Evolutionary conservation across 495 filamentous ascomycete genomes (phyloP), one percentile per base, ranked within the genome.

Genomic region (Neurospora cerealis): DNA sequence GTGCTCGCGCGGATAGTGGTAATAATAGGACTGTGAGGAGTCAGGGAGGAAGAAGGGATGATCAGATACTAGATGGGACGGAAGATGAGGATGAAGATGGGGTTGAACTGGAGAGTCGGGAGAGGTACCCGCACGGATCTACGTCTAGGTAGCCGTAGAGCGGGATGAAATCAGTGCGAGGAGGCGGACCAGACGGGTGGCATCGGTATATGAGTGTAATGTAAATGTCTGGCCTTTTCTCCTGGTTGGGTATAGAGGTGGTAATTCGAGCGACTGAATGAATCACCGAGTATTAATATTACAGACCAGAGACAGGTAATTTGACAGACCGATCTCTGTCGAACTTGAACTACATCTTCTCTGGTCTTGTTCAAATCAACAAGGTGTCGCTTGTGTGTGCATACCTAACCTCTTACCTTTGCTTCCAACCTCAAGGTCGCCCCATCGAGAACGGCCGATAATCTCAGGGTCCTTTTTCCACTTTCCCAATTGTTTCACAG

Each of bases 11-110:
- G 42, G 42, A 34, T 38, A 19, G 39, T 44, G 78, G 74, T 54
- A 80, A 41, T 9, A 24, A 10, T 39, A 39, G 38, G 9, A 39
- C 13, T 4, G 17, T 39, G 77, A 1, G 48, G 46, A 0, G 75
- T 24, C 5, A 11, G 48, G 19, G 70, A 77, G 37, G 77, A 76
- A 40, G 73, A 72, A 74, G 74, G 80, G 77, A 73, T 69, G 66
- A 72, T 62, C 75, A 72, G 48, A 91, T 92, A 69, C 78, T 92
- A 80, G 90, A 93, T 76, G 91, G 88, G 17, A 91, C 88, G 39
- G 90, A 93, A 76, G 88, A 90, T 46, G 77, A 81, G 40, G 78
- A 76, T 24, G 85, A 87, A 71, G 88, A 89, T 69, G 86, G 86
- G 6, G 86, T 93, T 15, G 92, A 93, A 77, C 78, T 93, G 75